Percentiles rank a stretch among this genome's conserved stretches.
These are phyloP conservation scores for Xylaria sp. DNA, from an alignment of 2,329 filamentous ascomycete genomes.

Conservation along the genomic window DNA sequence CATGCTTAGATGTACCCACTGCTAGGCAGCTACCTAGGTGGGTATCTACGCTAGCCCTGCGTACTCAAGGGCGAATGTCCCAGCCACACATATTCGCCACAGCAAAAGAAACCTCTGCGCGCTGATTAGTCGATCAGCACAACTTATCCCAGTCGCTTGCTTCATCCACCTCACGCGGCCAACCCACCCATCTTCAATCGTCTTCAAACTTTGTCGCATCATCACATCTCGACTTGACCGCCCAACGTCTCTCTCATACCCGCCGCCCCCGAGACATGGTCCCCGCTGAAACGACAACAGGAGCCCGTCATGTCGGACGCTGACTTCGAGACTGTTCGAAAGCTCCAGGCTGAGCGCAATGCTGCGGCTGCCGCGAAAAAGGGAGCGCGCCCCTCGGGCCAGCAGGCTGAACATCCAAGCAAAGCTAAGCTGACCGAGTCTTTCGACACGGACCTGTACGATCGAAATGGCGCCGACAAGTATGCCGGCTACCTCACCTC, in stretches of 20 bases:
- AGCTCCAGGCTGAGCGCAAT: constrained; percentile 93
- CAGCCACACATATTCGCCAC: constrained; percentile 36
- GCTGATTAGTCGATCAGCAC: constrained; percentile 28
- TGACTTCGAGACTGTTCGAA: constrained; percentile 88
- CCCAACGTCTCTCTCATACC: constrained; percentile 29
- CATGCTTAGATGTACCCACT: too few species aligned
- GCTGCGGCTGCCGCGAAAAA: constrained; percentile 81
- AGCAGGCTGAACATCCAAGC: constrained; percentile 84
- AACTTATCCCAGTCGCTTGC: constrained; percentile 26
- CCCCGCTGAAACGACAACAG: constrained; percentile 43
- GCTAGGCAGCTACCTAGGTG: neutral
- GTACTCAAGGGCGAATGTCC: neutral
- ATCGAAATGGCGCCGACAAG: constrained; percentile 79
- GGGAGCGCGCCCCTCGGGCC: constrained; percentile 80
- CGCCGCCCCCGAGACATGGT: constrained; percentile 46
- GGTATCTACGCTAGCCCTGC: neutral
- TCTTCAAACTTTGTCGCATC: constrained; percentile 38
- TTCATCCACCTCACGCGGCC: constrained; percentile 32
- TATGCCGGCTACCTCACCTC: constrained; percentile 92
- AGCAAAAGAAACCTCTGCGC: constrained; percentile 7
- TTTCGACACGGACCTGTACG: constrained; percentile 90
- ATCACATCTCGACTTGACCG: constrained; percentile 37
- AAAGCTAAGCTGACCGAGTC: constrained; percentile 92
- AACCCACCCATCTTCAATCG: constrained; percentile 30
- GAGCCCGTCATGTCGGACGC: constrained; percentile 73